Evolutionary conservation across 1,139 yeast genomes (phyloP), one percentile per base, ranked within the genome.

Genomic region (Taphrina betulina): DNA sequence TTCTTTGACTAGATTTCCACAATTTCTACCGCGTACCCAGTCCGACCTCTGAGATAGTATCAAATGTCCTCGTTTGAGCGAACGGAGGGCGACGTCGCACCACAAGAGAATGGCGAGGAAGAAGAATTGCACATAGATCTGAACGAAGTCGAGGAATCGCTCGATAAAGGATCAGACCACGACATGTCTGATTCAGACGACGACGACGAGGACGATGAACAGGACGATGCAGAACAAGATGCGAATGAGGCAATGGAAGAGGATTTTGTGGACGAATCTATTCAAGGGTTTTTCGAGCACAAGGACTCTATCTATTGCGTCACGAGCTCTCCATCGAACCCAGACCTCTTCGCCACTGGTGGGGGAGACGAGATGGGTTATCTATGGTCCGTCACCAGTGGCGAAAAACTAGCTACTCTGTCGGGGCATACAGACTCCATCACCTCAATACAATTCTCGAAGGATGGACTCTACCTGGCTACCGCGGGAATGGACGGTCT

Each of bases 401-500:
- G 42, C 57, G 63, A 42, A 51, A 60, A 48, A 35, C 37, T 36
- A 41, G 57, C 59, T 16, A 57, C 54, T 16, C 40, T 62, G 22
- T 24, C 55, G 2, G 65, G 90, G 14, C 95, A 88, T 70, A 83
- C 82, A 40, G 99, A 92, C 68, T 85, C 95, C 26, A 95, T 92
- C 7, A 79, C 88, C 53, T 76, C 89, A 7, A 92, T 94, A 48
- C 87, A 82, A 0, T 92, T 94, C 70, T 83, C 95, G 0, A 71
- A 74, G 36, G 95, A 88, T 64, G 98, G 98, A 22, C 76, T 79
- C 48, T 88, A 74, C 66, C 75, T 86, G 40, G 78, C 92, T 7
- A 85, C 96, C 5, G 97, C 92, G 45, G 98, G 94, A 69, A 92
- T 92, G 99, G 82, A 81, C 53, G 98, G 98, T 57, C 81, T 81